These are phyloP conservation scores for Ailanthus altissimus DNA, from an alignment of 345 rosid genomes.

Conservation along the genomic window DNA sequence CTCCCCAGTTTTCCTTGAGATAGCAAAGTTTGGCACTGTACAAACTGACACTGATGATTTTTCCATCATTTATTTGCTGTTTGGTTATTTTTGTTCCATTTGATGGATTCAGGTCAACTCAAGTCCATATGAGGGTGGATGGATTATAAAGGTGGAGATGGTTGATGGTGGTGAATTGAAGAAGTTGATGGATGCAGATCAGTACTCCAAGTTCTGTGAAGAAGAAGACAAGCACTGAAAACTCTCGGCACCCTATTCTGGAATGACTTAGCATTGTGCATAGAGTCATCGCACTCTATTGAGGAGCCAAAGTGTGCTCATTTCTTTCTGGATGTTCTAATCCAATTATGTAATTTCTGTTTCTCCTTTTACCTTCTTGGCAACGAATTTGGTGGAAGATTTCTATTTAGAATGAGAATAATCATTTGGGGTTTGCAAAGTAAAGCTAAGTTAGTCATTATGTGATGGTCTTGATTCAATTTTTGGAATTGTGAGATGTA, in stretches of 20 bases:
- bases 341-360: not conserved
- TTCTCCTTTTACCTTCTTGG: not conserved
- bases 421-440: not conserved
- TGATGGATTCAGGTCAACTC: conserved; percentile 60
- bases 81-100: conserved; percentile 4
- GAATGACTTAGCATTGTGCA: not conserved
- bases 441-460: not conserved
- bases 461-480: not conserved
- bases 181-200: conserved; percentile 74
- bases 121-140: conserved; percentile 78
- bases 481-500: not conserved
- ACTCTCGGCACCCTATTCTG: not conserved
- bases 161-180: conserved; percentile 54
- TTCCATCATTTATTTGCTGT: not conserved
- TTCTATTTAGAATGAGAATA: conserved; percentile 10
- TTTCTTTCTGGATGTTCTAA: conserved; percentile 18
- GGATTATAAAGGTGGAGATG: conserved; percentile 84
- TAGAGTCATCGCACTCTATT: not conserved
- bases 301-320: not conserved
- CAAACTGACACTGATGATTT: not conserved
- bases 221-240: conserved; percentile 87
- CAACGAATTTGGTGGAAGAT: not conserved
- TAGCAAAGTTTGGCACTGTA: not conserved
- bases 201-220: conserved; percentile 87
- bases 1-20: not conserved